Evolutionary conservation across 1,284 basidiomycete genomes (phyloP).

Genomic region (Neotropicomus parvogracilis): DNA sequence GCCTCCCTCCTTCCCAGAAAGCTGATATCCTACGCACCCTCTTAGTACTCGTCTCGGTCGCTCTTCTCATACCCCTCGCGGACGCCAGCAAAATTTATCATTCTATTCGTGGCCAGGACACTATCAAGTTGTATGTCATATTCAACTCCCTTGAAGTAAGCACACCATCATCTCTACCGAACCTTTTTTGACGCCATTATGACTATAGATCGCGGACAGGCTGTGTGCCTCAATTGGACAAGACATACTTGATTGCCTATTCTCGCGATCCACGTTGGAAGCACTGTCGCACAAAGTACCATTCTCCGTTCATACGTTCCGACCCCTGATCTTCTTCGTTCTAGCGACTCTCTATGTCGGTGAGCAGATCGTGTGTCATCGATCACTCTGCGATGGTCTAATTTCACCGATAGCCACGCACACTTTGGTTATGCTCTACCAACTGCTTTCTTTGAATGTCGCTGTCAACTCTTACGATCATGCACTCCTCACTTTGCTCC

Average conservation of each 20-base stretch:
- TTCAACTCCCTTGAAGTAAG: conserved; percentile 95
- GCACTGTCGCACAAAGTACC: conserved; percentile 62
- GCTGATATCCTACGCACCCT: conserved; percentile 84
- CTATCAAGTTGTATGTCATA: conserved; percentile 98
- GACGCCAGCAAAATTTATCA: conserved; percentile 99
- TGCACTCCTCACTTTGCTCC: conserved; percentile 87
- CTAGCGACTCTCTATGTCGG: conserved; percentile 84
- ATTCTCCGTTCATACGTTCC: conserved; percentile 59
- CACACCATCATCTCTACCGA: conserved; percentile 1
- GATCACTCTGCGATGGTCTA: neutral
- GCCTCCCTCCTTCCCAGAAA: conserved; percentile 83
- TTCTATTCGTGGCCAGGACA: conserved; percentile 96
- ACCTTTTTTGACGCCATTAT: neutral
- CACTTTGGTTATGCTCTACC: conserved; percentile 94
- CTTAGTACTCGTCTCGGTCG: conserved; percentile 73
- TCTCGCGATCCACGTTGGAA: conserved; percentile 87
- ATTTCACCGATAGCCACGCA: conserved; percentile 65
- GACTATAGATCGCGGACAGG: conserved; percentile 83
- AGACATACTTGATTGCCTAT: conserved; percentile 94
- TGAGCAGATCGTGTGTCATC: conserved; percentile 36
- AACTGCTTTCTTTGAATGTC: conserved; percentile 93
- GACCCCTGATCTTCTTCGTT: conserved; percentile 83
- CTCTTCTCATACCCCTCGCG: conserved; percentile 78
- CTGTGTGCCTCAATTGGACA: conserved; percentile 97
- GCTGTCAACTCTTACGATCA: conserved; percentile 99